phyloP scores from a whole-genome alignment of 2,329 filamentous ascomycete genomes.

The Colletotrichum tropicicola region DNA sequence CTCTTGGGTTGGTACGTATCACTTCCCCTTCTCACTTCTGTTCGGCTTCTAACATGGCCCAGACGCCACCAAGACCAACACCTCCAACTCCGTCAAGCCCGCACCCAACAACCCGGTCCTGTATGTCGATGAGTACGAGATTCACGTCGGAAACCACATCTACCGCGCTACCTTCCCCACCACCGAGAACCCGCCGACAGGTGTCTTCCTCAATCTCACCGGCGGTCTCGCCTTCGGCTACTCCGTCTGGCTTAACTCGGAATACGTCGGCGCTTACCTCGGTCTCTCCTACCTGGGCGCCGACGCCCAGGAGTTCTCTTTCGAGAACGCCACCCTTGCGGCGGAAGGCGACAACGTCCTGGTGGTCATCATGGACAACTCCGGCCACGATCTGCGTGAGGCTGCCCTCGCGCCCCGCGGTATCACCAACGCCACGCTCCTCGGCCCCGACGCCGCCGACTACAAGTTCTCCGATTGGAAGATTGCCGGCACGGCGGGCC shows the following conservation, averaged over 20 bases:
- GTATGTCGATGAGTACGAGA: constrained; percentile 65
- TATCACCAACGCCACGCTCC: constrained; percentile 60
- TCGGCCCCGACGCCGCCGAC: constrained; percentile 41
- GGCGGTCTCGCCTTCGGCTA: constrained; percentile 66
- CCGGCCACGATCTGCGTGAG: constrained; percentile 64
- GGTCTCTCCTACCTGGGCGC: constrained; percentile 53
- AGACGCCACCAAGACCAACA: constrained; percentile 58
- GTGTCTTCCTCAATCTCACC: constrained; percentile 58
- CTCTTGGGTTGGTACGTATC: constrained; percentile 51
- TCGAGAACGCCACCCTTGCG: constrained; percentile 56
- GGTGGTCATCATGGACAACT: constrained; percentile 67
- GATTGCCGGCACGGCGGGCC: constrained; percentile 64
- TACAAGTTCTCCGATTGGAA: constrained; percentile 63
- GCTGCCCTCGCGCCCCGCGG: constrained; percentile 58
- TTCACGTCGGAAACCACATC: constrained; percentile 62
- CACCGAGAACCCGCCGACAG: constrained; percentile 45
- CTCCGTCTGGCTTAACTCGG: constrained; percentile 65
- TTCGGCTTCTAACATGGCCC: constrained; percentile 8
- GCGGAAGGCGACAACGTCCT: constrained; percentile 53
- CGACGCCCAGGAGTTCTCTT: constrained; percentile 54
- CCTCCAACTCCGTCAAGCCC: constrained; percentile 56
- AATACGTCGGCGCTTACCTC: constrained; percentile 63
- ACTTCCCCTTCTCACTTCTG: neutral
- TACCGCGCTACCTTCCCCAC: constrained; percentile 61
- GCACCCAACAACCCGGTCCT: constrained; percentile 61